A percentile compares a stretch with the other conserved stretches of the same genome.
phyloP scores from a whole-genome alignment of 768 basidiomycete genomes.

The Naganishia randhawae region DNA sequence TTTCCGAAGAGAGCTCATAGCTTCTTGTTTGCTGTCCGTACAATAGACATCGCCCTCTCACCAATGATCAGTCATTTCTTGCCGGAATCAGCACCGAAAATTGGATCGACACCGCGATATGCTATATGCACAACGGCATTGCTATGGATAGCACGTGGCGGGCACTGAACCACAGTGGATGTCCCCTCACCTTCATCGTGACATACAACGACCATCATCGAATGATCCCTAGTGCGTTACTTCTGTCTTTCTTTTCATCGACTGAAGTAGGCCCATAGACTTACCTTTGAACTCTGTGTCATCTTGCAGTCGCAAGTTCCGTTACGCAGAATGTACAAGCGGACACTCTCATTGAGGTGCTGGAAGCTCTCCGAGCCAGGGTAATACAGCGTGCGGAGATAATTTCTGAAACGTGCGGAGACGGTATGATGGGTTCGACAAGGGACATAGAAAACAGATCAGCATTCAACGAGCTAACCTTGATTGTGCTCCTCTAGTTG shows the following conservation, averaged over 20 bases:
- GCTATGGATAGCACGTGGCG: background rate
- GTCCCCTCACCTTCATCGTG: background rate
- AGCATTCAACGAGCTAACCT: no score
- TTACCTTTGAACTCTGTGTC: background rate
- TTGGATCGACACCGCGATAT: background rate
- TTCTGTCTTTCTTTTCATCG: background rate
- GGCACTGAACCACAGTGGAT: background rate
- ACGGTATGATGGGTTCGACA: no score
- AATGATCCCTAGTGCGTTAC: background rate
- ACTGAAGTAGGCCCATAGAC: no score
- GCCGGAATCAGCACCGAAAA: background rate
- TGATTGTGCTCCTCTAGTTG: no score
- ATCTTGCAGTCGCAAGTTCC: background rate
- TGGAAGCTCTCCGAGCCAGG: background rate
- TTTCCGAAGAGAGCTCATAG: background rate
- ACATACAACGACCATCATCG: background rate
- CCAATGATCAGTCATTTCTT: background rate
- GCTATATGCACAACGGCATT: background rate
- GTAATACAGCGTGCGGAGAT: background rate
- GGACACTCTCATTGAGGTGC: background rate
- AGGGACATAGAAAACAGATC: no score
- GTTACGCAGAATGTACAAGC: background rate
- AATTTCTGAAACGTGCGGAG: background rate
- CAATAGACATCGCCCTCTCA: background rate
- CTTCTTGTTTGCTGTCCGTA: no score